These are phyloP conservation scores for Pholiota adiposa DNA, from an alignment of 1,284 basidiomycete species.

Conservation along the genomic window DNA sequence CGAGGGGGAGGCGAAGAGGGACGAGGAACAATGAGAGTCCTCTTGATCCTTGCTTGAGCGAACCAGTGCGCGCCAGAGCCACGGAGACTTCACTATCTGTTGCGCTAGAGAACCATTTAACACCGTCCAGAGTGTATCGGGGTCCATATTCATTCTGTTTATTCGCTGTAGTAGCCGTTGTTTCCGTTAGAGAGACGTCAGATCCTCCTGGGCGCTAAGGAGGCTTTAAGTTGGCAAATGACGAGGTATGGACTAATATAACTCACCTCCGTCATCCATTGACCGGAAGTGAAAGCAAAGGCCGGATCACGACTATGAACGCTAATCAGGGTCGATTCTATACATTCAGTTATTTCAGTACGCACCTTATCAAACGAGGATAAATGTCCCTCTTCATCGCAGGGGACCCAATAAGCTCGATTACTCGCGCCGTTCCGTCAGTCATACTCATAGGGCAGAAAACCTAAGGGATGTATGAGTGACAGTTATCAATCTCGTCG, in stretches of 20 bases:
- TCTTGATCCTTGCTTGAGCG: slow-evolving; percentile 53
- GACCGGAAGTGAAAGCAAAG: slow-evolving; percentile 73
- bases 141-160: slow-evolving; percentile 47
- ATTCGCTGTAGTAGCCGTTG: slow-evolving; percentile 50
- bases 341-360: background rate
- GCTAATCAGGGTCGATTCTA: background rate
- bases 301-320: slow-evolving; percentile 59
- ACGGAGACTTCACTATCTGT: slow-evolving; percentile 77
- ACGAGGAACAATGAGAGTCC: slow-evolving; percentile 76
- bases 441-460: slow-evolving; percentile 81
- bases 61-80: slow-evolving; percentile 73
- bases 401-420: slow-evolving; percentile 67
- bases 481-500: background rate
- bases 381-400: slow-evolving; percentile 62
- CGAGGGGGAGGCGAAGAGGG: slow-evolving; percentile 60
- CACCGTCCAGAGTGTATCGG: slow-evolving; percentile 63
- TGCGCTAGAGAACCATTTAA: slow-evolving; percentile 87
- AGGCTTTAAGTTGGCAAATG: slow-evolving; percentile 2
- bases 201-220: slow-evolving; percentile 73
- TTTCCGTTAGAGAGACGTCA: slow-evolving; percentile 79
- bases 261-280: slow-evolving; percentile 83
- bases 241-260: background rate
- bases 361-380: slow-evolving; percentile 62
- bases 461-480: slow-evolving; percentile 41
- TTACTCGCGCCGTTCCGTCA: slow-evolving; percentile 73